Evolutionary conservation across 805 yeast species (phyloP), one percentile per base, ranked within the genome.

Genomic region (Brettanomyces naardenensis): DNA sequence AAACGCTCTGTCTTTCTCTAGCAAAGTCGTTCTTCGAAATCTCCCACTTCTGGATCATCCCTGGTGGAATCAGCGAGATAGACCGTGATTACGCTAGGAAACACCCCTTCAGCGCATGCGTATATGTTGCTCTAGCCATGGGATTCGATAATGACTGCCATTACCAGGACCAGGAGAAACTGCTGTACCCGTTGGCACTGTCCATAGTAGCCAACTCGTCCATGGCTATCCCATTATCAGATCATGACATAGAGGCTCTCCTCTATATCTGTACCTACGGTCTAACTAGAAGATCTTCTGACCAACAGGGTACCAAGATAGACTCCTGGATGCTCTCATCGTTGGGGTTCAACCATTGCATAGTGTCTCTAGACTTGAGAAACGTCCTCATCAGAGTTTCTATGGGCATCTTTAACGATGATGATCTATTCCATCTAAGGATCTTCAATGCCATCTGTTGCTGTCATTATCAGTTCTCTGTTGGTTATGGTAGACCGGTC

Each of bases 21-120:
- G 68, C 73, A 0, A 61, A 64, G 39, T 67, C 68, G 20, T 76
- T 75, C 43, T 51, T 75, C 27, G 66, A 64, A 14, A 68, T 67
- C 31, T 73, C 80, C 3, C 78, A 73, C 47, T 72, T 69, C 48
- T 76, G 80, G 78, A 73, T 76, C 32, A 69, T 74, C 4, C 80
- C 80, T 2, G 80, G 79, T 9, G 80, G 79, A 4, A 63, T 73
- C n/a, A 69, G 64, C 27, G 65, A 64, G 23, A 64, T 75, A 10
- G 61, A 67, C 29, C 51, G 65, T 28, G 56, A 57, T 9, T 75
- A 70, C 48, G 79, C 71, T 4, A 46, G 56, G 14, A 60, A 63
- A 23, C 79, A 75, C 51, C 71, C 78, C 3, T 73, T 75, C 42
- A 73, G 71, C 18, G 60, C 77, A 0, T 69, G 77, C 41, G 77